Evolutionary conservation across 202 grass and related monocot species (phyloP).

Genomic region (Setaria italica): DNA sequence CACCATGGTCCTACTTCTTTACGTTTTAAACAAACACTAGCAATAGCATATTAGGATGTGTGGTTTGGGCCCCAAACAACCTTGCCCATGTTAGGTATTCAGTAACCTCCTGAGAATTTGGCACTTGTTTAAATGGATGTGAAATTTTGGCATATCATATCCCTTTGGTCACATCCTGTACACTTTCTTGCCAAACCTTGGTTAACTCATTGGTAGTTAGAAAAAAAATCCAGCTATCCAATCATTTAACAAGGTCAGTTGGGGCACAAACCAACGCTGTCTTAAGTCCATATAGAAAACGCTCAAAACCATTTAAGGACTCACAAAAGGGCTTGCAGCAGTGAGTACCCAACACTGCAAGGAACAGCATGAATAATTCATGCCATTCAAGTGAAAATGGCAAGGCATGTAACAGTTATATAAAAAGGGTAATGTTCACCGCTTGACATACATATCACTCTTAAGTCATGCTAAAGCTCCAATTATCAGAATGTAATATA

Average conservation of each 20-base stretch:
- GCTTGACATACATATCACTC: constrained; percentile 24
- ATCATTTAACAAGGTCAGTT: background rate
- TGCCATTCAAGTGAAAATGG: constrained; percentile 21
- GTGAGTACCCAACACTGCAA: constrained; percentile 35
- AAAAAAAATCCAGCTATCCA: background rate
- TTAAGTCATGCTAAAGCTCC: constrained; percentile 15
- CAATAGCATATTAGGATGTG: background rate
- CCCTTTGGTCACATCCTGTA: background rate
- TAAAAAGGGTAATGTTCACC: constrained; percentile 28
- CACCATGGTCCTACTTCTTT: constrained; percentile 18
- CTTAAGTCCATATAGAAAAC: constrained; percentile 32
- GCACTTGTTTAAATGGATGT: constrained; percentile 4
- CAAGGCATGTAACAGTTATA: constrained; percentile 26
- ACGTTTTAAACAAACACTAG: constrained; percentile 31
- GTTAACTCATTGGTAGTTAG: background rate
- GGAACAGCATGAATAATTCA: constrained; percentile 13
- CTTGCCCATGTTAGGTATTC: background rate
- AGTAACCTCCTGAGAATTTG: background rate
- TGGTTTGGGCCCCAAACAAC: background rate
- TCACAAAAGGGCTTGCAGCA: constrained; percentile 19
- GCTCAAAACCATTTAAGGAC: constrained; percentile 10
- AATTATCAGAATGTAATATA: constrained; percentile 39
- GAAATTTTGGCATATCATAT: constrained; percentile 5
- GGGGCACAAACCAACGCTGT: background rate
- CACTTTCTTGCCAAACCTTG: constrained; percentile 5